Evolutionary conservation across 306 rosid genomes (phyloP), one percentile per base, ranked within the genome.

Genomic region (Vigna hirtella): DNA sequence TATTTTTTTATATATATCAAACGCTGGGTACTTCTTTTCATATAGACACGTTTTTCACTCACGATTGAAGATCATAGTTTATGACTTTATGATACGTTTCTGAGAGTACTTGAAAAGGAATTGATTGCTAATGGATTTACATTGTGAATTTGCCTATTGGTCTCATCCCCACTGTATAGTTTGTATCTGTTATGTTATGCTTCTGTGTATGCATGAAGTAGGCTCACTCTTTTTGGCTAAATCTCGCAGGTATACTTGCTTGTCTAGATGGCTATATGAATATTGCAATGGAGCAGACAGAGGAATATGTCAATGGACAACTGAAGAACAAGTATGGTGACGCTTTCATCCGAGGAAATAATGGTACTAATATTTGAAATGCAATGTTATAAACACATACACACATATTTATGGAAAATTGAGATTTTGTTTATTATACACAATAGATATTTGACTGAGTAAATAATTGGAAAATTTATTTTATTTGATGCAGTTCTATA

Each of bases 181-280:
- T 40, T 66, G 52, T 66, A 17, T 38, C 42, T 57, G 42, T 71
- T 66, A 24, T 10, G 51, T 28, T 7, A 73, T 65, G 36, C 81
- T 78, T 74, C 18, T 67, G 30, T 53, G 49, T 66, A 32, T 43
- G 16, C 70, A 40, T 14, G 61, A 50, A 24, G 11, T 20, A 66
- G 66, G 36, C 45, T 81, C 74, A 81, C 36, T 8, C 32, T 6
- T 76, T 56, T 53, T 51, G 74, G 72, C 76, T 74, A 50, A 30
- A 63, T 76, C 16, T 74, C 66, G 81, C 88, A 93, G 98, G 99
- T 83, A 95, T 95, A 73, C 89, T 95, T 40, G 99, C 98, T 12
- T 95, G 99, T 84, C 91, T 94, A 28, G 97, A 95, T 86, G 99
- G 99, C 67, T 95, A 95, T 84, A 95, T 95, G 97, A 95, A 95